Evolutionary conservation across 192 early-diverging fungal species (phyloP).

Genomic region (Umbelopsis sp.): DNA sequence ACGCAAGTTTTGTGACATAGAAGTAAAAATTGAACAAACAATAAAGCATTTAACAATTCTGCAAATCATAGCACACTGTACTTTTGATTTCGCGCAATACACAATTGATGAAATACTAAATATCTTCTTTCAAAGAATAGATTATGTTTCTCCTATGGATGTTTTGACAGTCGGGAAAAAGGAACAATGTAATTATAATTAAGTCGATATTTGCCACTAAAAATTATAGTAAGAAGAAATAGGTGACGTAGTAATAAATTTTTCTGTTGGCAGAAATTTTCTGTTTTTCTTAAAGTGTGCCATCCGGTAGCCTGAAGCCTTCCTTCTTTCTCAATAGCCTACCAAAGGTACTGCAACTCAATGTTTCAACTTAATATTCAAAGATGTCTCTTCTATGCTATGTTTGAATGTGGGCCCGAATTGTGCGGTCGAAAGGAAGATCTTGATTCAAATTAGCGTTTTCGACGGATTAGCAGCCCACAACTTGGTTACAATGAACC

Average conservation of each 20-base stretch:
- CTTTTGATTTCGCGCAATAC: no score
- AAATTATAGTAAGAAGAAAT: no score
- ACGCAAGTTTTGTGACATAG: neutral
- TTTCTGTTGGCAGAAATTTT: conserved; percentile 16
- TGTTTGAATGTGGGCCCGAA: neutral
- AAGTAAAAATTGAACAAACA: neutral
- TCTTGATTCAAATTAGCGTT: neutral
- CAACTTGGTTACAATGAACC: neutral
- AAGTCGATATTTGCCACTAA: no score
- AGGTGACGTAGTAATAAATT: conserved; percentile 15
- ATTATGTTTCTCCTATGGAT: no score
- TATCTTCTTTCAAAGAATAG: no score
- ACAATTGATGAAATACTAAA: no score
- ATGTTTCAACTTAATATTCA: neutral
- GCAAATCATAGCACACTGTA: no score
- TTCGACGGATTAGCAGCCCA: neutral
- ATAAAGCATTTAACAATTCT: neutral
- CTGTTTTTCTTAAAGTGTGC: conserved; percentile 13
- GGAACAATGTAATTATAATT: no score
- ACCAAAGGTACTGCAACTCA: conserved; percentile 6
- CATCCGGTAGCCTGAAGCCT: neutral
- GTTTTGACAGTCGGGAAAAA: no score
- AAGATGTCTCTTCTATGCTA: neutral
- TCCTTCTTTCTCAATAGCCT: conserved; percentile 20
- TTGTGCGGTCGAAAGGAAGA: neutral